phyloP scores from a whole-genome alignment of 1,284 basidiomycete species.

The Fistulinella staudtii region DNA sequence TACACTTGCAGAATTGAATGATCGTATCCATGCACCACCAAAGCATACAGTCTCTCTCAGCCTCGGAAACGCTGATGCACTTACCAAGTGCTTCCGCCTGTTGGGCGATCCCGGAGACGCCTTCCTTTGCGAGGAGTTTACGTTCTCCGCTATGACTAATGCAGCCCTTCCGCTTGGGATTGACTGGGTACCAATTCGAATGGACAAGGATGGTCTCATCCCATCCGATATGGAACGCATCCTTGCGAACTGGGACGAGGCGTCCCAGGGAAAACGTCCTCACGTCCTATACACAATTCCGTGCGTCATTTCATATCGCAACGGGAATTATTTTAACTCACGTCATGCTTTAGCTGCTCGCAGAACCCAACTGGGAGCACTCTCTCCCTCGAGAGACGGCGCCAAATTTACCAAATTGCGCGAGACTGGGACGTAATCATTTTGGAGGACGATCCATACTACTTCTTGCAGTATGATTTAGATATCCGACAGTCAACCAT shows the following conservation, averaged over 20 bases:
- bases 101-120: constrained; percentile 51
- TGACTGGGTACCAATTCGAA: constrained; percentile 44
- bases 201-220: constrained; percentile 52
- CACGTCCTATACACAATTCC: constrained; percentile 32
- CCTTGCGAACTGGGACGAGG: constrained; percentile 47
- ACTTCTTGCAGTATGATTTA: constrained; percentile 44
- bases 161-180: constrained; percentile 40
- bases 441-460: constrained; percentile 58
- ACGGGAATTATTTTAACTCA: constrained; percentile 1
- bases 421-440: constrained; percentile 51
- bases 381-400: constrained; percentile 46
- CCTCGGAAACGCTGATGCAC: constrained; percentile 35
- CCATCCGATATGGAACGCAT: constrained; percentile 48
- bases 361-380: constrained; percentile 59
- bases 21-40: constrained; percentile 31
- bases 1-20: constrained; percentile 27
- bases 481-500: constrained; percentile 21
- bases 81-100: constrained; percentile 38
- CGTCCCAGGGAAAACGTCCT: constrained; percentile 31
- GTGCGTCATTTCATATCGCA: constrained; percentile 18
- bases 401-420: constrained; percentile 51
- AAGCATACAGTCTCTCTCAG: constrained; percentile 31
- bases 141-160: constrained; percentile 43
- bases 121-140: constrained; percentile 49
- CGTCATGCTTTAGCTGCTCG: constrained; percentile 27